These are phyloP conservation scores for Irpex sp. DNA, from an alignment of 1,284 basidiomycete genomes.

Conservation along the genomic window DNA sequence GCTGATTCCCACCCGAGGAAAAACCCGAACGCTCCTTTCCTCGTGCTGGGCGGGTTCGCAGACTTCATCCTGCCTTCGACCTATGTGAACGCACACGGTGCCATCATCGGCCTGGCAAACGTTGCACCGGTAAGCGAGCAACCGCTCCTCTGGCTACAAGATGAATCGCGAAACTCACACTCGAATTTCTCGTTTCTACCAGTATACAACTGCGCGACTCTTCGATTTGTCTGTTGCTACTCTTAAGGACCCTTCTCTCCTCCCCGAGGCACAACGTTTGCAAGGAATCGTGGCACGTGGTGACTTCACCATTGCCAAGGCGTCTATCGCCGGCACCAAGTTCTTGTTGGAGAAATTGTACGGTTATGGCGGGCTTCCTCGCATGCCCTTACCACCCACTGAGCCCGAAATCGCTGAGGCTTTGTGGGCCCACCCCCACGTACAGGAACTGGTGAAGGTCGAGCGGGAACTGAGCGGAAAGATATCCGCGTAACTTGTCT, in stretches of 20 bases:
- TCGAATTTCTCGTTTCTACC: conserved; percentile 1
- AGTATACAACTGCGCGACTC: conserved; percentile 61
- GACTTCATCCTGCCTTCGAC: conserved; percentile 78
- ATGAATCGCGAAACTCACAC: too few species aligned
- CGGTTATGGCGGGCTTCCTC: conserved; percentile 75
- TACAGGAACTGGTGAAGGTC: conserved; percentile 58
- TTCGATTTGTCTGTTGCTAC: conserved; percentile 60
- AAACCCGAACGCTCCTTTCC: conserved; percentile 43
- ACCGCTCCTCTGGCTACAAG: not conserved
- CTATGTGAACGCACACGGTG: conserved; percentile 69
- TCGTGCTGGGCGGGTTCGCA: conserved; percentile 75
- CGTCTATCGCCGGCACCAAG: conserved; percentile 83
- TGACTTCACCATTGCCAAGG: conserved; percentile 77
- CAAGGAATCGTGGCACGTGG: conserved; percentile 80
- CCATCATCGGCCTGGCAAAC: conserved; percentile 81
- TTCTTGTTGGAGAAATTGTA: conserved; percentile 69
- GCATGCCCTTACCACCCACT: conserved; percentile 72
- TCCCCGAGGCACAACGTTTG: conserved; percentile 69
- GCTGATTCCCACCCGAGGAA: conserved; percentile 57
- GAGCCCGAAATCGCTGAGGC: conserved; percentile 47
- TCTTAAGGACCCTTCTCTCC: conserved; percentile 47
- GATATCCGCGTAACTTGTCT: conserved; percentile 10
- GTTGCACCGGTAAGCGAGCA: conserved; percentile 61
- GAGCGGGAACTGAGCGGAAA: conserved; percentile 60
- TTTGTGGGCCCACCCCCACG: conserved; percentile 70